phyloP scores from a whole-genome alignment of 75 land plant genomes.

The Gnetum montanum region DNA sequence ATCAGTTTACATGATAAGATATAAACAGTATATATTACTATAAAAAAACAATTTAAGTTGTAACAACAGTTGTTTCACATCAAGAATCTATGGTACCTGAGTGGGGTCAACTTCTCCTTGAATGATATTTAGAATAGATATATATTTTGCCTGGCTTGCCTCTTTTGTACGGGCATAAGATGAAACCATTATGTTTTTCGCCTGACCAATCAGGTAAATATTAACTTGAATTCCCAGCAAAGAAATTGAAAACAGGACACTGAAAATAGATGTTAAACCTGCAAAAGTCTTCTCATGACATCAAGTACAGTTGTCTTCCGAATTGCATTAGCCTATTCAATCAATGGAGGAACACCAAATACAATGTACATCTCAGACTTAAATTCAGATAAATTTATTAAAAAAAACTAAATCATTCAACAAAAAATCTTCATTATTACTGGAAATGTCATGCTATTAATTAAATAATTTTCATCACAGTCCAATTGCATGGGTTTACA shows the following conservation, averaged over 20 bases:
- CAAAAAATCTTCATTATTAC: too few species aligned
- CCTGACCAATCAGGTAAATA: constrained; percentile 30
- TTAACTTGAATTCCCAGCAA: neutral
- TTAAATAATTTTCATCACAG: too few species aligned
- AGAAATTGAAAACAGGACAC: constrained; percentile 1
- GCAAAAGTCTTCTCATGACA: constrained; percentile 99
- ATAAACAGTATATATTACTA: too few species aligned
- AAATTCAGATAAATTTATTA: too few species aligned
- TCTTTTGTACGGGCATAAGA: constrained; percentile 98
- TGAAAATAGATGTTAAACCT: constrained; percentile 24
- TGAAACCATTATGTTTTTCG: constrained; percentile 98
- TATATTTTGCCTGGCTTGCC: constrained; percentile 98
- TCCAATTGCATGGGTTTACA: too few species aligned
- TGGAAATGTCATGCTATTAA: too few species aligned
- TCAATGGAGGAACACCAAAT: constrained; percentile 6
- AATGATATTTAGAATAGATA: constrained; percentile 94
- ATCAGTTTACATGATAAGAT: too few species aligned
- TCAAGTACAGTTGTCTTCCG: constrained; percentile 97
- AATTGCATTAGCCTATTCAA: constrained; percentile 99
- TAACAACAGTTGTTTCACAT: too few species aligned
- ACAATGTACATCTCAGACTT: neutral
- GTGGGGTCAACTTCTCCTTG: constrained; percentile 99
- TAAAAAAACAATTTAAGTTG: too few species aligned
- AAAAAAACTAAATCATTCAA: too few species aligned
- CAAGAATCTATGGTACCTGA: constrained; percentile 56